Conservation (phyloP, 176 grass and related monocot genomes). For the Oryza meridionalis region DNA sequence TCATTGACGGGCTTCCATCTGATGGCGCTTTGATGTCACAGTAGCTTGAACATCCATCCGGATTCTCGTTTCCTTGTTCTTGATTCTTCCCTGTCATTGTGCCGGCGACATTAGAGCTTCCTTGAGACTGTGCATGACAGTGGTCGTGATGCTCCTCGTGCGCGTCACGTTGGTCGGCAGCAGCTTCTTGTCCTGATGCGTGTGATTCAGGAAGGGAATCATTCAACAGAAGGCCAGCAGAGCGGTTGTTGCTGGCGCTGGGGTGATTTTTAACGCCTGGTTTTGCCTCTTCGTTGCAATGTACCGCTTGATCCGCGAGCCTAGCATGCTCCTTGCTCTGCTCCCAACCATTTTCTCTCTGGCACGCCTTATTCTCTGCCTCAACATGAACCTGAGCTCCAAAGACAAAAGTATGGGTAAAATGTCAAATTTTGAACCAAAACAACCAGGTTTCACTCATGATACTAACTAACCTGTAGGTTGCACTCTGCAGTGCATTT, state of each 20-base stretch:
- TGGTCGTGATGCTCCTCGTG: slow-evolving; percentile 19
- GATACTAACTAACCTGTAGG: not conserved
- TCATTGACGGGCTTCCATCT: slow-evolving; percentile 42
- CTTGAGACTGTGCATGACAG: not conserved
- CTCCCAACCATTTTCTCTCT: slow-evolving; percentile 29
- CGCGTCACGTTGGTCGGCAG: slow-evolving; percentile 28
- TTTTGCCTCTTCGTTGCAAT: slow-evolving; percentile 14
- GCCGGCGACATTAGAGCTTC: slow-evolving; percentile 25
- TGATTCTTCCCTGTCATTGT: slow-evolving; percentile 23
- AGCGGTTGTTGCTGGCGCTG: not conserved
- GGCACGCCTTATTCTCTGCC: slow-evolving; percentile 32
- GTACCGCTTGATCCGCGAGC: not conserved
- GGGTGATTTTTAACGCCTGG: slow-evolving; percentile 10
- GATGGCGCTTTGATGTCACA: slow-evolving; percentile 38
- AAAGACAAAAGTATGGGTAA: slow-evolving; percentile 13
- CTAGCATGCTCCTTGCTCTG: slow-evolving; percentile 30
- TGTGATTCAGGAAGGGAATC: slow-evolving; percentile 35
- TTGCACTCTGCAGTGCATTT: not conserved
- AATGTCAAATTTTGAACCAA: not conserved
- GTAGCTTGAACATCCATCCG: slow-evolving; percentile 47
- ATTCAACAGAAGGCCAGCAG: not conserved
- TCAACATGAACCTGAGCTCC: slow-evolving; percentile 39
- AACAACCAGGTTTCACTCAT: not conserved
- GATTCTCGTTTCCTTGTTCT: slow-evolving; percentile 18
- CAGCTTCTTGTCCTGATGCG: not conserved